phyloP scores from a whole-genome alignment of 2,329 filamentous ascomycete species.

The Aschersonia sp. region DNA sequence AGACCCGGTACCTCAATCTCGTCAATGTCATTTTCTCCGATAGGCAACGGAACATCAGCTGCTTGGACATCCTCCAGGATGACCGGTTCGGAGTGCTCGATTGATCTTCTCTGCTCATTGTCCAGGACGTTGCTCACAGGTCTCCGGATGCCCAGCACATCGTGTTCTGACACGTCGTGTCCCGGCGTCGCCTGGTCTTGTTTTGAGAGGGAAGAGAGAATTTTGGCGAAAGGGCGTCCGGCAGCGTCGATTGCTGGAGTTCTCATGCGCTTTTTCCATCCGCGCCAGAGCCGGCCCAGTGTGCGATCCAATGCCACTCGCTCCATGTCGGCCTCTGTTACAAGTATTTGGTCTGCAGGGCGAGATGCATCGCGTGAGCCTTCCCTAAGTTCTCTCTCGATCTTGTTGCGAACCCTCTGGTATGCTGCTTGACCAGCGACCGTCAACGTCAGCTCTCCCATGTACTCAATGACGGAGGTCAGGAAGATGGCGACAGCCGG shows the following conservation, averaged over 20 bases:
- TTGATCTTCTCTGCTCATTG: slow-evolving; percentile 4
- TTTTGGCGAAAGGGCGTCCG: slow-evolving; percentile 33
- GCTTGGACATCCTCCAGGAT: slow-evolving; percentile 17
- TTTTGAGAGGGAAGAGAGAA: slow-evolving; percentile 19
- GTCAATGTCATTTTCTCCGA: slow-evolving; percentile 51
- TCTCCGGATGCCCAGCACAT: slow-evolving; percentile 10
- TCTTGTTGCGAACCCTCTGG: slow-evolving; percentile 44
- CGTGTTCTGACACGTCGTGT: slow-evolving; percentile 19
- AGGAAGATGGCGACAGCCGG: slow-evolving; percentile 91
- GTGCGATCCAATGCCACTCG: slow-evolving; percentile 81
- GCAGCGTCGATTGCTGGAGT: slow-evolving; percentile 33
- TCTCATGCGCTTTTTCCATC: slow-evolving; percentile 80
- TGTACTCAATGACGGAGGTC: slow-evolving; percentile 84
- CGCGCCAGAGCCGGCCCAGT: slow-evolving; percentile 79
- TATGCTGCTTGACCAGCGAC: slow-evolving; percentile 75
- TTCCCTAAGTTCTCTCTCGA: slow-evolving; percentile 44
- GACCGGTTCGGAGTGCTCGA: slow-evolving; percentile 7
- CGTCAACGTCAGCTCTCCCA: slow-evolving; percentile 83
- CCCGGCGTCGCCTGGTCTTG: slow-evolving; percentile 20
- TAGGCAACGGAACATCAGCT: slow-evolving; percentile 48
- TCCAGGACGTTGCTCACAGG: slow-evolving; percentile 3
- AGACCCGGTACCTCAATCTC: slow-evolving; percentile 72
- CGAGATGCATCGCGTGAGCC: slow-evolving; percentile 29
- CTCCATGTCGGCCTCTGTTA: slow-evolving; percentile 87
- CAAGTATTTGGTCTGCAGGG: slow-evolving; percentile 52